Percentiles rank a stretch among this genome's conserved stretches.
Conservation (phyloP, 805 yeast species). For the Pichia gijzeniarum region DNA sequence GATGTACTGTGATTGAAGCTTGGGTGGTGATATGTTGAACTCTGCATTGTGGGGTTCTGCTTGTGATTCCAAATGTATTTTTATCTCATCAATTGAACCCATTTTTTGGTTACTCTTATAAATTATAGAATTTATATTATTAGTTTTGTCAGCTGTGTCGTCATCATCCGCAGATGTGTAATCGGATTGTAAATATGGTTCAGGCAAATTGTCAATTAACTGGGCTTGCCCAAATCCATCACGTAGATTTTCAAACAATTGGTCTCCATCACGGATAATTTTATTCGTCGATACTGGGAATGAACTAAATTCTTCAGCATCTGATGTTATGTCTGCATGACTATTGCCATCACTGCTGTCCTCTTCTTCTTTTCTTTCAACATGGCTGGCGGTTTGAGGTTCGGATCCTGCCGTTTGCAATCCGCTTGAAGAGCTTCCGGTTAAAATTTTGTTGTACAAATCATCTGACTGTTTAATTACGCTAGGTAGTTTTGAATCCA, state of each 20-base stretch:
- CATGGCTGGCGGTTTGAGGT: background rate
- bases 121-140: background rate
- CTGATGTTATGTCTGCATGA: slow-evolving; percentile 25
- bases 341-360: background rate
- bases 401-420: background rate
- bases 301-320: slow-evolving; percentile 24
- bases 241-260: slow-evolving; percentile 23
- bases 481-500: slow-evolving; percentile 5
- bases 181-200: slow-evolving; percentile 18
- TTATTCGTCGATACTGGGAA: slow-evolving; percentile 20
- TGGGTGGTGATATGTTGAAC: slow-evolving; percentile 7
- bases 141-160: background rate
- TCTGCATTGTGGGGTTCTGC: slow-evolving; percentile 3
- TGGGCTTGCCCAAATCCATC: slow-evolving; percentile 15
- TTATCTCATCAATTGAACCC: slow-evolving; percentile 1
- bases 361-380: background rate
- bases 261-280: slow-evolving; percentile 22
- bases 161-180: slow-evolving; percentile 22
- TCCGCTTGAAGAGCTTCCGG: slow-evolving; percentile 6
- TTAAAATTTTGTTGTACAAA: slow-evolving; percentile 7
- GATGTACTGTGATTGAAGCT: background rate
- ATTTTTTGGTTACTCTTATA: background rate
- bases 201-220: slow-evolving; percentile 4
- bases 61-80: slow-evolving; percentile 1
- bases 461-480: slow-evolving; percentile 8